Conservation (phyloP, 805 yeast genomes). For the Lipomyces mesembrius region DNA sequence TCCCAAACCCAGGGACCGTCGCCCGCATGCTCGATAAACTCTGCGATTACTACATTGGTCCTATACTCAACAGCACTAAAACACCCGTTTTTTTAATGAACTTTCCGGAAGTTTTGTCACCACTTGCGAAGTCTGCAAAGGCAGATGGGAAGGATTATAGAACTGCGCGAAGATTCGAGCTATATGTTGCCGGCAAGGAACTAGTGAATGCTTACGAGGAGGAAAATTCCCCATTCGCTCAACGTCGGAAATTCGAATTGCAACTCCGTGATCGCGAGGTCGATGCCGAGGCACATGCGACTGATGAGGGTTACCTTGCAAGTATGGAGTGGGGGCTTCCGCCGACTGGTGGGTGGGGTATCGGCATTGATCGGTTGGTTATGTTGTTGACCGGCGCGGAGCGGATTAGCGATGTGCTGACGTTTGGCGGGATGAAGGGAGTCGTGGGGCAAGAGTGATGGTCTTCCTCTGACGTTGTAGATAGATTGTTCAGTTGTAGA, state of each 20-base stretch:
- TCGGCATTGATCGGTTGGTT: slow-evolving; percentile 86
- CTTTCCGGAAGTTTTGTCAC: slow-evolving; percentile 85
- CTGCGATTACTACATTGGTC: slow-evolving; percentile 66
- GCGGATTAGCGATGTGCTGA: slow-evolving; percentile 74
- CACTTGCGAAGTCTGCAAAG: slow-evolving; percentile 72
- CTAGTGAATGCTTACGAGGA: slow-evolving; percentile 94
- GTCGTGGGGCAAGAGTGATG: slow-evolving; percentile 60
- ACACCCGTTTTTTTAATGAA: slow-evolving; percentile 76
- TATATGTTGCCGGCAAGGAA: slow-evolving; percentile 80
- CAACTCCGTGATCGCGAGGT: slow-evolving; percentile 59
- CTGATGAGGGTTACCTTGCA: slow-evolving; percentile 72
- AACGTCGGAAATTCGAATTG: slow-evolving; percentile 60
- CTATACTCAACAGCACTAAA: slow-evolving; percentile 50
- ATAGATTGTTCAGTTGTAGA: not conserved
- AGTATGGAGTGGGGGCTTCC: slow-evolving; percentile 93
- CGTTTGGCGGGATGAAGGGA: slow-evolving; percentile 75
- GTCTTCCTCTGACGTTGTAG: not conserved
- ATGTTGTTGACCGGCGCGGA: slow-evolving; percentile 71
- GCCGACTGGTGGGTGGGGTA: slow-evolving; percentile 98
- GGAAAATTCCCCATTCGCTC: slow-evolving; percentile 84
- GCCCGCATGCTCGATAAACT: slow-evolving; percentile 68
- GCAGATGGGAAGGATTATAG: slow-evolving; percentile 45
- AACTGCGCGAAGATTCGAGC: slow-evolving; percentile 75
- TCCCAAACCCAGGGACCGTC: slow-evolving; percentile 48
- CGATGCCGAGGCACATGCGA: slow-evolving; percentile 67